These are phyloP conservation scores for Xerocomellus amylosporus DNA, from an alignment of 768 basidiomycete species.

Conservation along the genomic window DNA sequence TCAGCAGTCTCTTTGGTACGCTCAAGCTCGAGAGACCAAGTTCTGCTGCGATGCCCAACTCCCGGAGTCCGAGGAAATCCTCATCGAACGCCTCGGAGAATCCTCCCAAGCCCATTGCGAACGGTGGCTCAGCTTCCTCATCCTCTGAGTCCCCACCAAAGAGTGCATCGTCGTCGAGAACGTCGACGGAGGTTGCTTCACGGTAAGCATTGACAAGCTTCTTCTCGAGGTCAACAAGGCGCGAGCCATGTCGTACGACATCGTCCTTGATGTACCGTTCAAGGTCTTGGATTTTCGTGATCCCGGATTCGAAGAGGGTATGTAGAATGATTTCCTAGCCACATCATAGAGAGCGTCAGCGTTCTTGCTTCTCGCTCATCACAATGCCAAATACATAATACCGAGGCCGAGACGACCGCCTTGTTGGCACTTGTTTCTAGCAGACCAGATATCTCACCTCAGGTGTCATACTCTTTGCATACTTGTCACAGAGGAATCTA, in stretches of 20 bases:
- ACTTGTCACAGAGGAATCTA: conserved; percentile 77
- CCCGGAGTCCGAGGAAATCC: conserved; percentile 88
- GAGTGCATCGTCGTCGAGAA: conserved; percentile 49
- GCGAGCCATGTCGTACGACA: conserved; percentile 73
- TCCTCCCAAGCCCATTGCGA: conserved; percentile 69
- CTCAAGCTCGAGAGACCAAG: conserved; percentile 73
- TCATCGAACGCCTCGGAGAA: conserved; percentile 87
- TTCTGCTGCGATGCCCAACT: conserved; percentile 85
- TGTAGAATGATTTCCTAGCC: conserved; percentile 90
- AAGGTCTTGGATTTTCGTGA: conserved; percentile 70
- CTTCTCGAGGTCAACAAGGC: conserved; percentile 78
- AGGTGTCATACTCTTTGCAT: conserved; percentile 72
- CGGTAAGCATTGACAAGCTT: conserved; percentile 82
- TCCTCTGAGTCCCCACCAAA: conserved; percentile 50
- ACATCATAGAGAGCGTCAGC: conserved; percentile 4
- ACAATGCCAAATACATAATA: not conserved
- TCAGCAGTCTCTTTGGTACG: conserved; percentile 76
- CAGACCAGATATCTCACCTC: conserved; percentile 55
- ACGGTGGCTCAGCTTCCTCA: conserved; percentile 62
- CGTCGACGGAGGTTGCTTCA: conserved; percentile 55
- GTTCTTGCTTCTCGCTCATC: not conserved
- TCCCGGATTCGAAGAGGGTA: conserved; percentile 87
- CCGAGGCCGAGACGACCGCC: not conserved
- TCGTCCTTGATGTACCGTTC: conserved; percentile 90
- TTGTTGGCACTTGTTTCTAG: not conserved